These are phyloP conservation scores for Hypholoma sublateritium DNA, from an alignment of 768 basidiomycete genomes.

Conservation along the genomic window DNA sequence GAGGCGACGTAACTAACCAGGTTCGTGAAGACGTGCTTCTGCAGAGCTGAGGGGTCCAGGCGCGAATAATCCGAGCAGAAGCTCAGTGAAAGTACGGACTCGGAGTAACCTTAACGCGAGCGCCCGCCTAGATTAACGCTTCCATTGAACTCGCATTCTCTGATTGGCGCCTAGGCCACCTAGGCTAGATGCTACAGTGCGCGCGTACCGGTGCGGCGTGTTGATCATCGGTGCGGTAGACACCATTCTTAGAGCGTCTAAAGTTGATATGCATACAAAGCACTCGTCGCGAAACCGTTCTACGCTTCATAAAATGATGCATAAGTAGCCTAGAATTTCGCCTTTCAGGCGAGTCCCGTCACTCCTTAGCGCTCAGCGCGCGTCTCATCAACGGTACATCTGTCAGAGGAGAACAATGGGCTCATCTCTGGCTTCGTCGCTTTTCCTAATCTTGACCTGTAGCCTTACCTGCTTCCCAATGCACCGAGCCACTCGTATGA, in stretches of 20 bases:
- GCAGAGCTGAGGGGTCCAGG: constrained; percentile 44
- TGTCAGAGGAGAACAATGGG: too few relatives aligned
- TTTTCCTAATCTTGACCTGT: too few relatives aligned
- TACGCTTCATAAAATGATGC: constrained; percentile 35
- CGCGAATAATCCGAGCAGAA: constrained; percentile 54
- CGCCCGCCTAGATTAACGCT: constrained; percentile 66
- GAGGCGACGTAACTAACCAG: constrained; percentile 57
- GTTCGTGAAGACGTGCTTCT: constrained; percentile 48
- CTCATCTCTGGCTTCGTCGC: too few relatives aligned
- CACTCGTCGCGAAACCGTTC: constrained; percentile 62
- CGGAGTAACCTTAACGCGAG: constrained; percentile 66
- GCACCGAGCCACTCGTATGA: too few relatives aligned
- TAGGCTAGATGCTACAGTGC: constrained; percentile 36
- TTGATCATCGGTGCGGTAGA: constrained; percentile 51
- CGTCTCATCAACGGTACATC: too few relatives aligned
- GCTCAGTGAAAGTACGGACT: constrained; percentile 37
- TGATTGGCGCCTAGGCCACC: constrained; percentile 39
- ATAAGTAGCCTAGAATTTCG: constrained; percentile 43
- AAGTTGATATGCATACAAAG: constrained; percentile 30
- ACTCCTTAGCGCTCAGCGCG: constrained; percentile 33
- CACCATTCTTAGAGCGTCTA: constrained; percentile 8
- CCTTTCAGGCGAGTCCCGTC: constrained; percentile 40
- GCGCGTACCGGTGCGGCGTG: constrained; percentile 43
- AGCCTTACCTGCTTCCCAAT: too few relatives aligned
- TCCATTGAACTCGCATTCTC: constrained; percentile 53